Base-by-base conservation (phyloP, 2,329 filamentous ascomycete genomes). In the Trichoderma lentiforme region DNA sequence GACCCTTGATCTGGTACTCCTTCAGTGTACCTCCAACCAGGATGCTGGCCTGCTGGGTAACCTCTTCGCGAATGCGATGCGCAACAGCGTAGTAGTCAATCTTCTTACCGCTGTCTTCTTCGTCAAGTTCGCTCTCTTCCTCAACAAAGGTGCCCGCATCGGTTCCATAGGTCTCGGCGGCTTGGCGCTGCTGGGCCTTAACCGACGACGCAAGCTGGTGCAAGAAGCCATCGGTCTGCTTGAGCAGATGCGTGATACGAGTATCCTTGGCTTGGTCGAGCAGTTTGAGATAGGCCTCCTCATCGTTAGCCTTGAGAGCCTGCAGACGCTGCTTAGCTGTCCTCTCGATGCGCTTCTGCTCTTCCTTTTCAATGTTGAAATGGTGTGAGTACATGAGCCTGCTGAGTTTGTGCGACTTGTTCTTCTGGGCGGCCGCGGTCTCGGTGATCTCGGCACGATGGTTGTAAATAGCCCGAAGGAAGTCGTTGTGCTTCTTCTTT, bases 321-420 rank as follows among this genome's bases (percentile, higher is more conserved):
- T 98, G 95, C 75, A 99, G 91, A 98, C 96, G 96, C 83, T 99
- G 96, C 87, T 99, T 99, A 75, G 96, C 96, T 11, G 95, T 99
- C 75, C 96, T 90, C 85, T 99, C 96, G 76, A 99, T 93, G 74
- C 96, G 93, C 86, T 97, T 98, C 87, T 98, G 95, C 84, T 99
- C 96, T 86, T 99, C 96, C 84, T 97, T 97, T 82, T 99, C 96
- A 80, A 99, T 98, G 81, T 95, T 93, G 83, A 95, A 93, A 82
- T 99, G 96, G 73, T 97, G 95, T 71, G 88, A 84, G 74, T 93
- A 88, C 94, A 98, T 98, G 82, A 95, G 88, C 71, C 93, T 92
- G 76, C 94, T 94, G 67, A 98, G 88, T 84, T 97, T 98, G 81
- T 93, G 90, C 74, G 92, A 88, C 78, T 96, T 95, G 78, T 86